phyloP scores from a whole-genome alignment of 202 grass and related monocot species.

The Panicum hallii region DNA sequence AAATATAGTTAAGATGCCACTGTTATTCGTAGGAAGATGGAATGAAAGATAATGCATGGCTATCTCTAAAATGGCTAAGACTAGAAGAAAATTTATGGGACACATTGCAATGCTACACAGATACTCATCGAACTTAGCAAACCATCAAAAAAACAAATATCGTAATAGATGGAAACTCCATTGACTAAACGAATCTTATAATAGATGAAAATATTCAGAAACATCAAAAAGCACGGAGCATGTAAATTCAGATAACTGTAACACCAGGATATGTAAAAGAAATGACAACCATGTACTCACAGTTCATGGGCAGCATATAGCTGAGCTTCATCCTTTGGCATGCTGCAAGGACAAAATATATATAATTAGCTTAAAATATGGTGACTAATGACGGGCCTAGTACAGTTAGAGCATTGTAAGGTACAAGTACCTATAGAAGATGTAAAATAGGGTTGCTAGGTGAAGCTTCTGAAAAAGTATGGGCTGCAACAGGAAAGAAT shows the following conservation, averaged over 20 bases:
- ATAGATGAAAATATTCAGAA: conserved; percentile 19
- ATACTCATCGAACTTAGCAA: neutral
- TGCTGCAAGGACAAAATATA: conserved; percentile 61
- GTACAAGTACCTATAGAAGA: conserved; percentile 90
- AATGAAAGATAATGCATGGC: neutral
- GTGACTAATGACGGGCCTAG: conserved; percentile 6
- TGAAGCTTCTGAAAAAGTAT: conserved; percentile 79
- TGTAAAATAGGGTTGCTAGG: conserved; percentile 76
- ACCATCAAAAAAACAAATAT: neutral
- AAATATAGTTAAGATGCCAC: conserved; percentile 29
- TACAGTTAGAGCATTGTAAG: conserved; percentile 31
- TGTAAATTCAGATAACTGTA: conserved; percentile 21
- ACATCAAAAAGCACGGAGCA: conserved; percentile 30
- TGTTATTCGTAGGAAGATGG: neutral
- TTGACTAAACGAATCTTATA: neutral
- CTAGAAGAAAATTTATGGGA: neutral
- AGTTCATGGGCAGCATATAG: conserved; percentile 81
- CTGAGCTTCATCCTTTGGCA: conserved; percentile 99
- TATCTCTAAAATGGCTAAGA: conserved; percentile 13
- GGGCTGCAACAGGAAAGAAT: conserved; percentile 65
- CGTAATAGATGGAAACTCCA: neutral
- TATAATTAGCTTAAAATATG: conserved; percentile 24
- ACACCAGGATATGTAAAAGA: conserved; percentile 23
- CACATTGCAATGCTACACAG: neutral
- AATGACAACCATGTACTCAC: conserved; percentile 55